Percentiles rank a stretch among this genome's conserved stretches.
phyloP scores from a whole-genome alignment of 768 basidiomycete species.

The Mycena amicta region DNA sequence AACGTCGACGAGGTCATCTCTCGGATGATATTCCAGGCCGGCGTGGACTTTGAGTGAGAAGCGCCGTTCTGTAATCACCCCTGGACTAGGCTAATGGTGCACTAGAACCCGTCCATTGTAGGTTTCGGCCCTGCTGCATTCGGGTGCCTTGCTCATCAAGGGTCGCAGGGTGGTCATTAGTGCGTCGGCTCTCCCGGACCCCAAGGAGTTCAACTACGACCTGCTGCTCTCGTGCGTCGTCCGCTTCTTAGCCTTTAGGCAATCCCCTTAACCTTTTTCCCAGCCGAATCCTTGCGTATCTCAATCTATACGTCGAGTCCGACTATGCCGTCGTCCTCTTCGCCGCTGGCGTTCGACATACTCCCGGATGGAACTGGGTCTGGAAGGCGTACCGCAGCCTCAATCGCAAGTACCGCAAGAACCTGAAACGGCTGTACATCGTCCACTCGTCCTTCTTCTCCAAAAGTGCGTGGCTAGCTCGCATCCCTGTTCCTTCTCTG shows the following conservation, averaged over 20 bases:
- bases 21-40: slow-evolving; percentile 84
- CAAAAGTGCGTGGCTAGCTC: slow-evolving; percentile 58
- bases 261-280: slow-evolving; percentile 19
- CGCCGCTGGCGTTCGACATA: slow-evolving; percentile 73
- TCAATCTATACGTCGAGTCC: slow-evolving; percentile 84
- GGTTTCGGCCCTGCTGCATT: slow-evolving; percentile 28
- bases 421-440: slow-evolving; percentile 84
- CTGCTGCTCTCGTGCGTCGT: slow-evolving; percentile 65
- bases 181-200: slow-evolving; percentile 83
- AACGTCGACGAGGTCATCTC: slow-evolving; percentile 66
- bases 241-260: slow-evolving; percentile 13
- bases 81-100: slow-evolving; percentile 8
- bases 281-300: slow-evolving; percentile 77
- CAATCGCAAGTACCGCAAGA: slow-evolving; percentile 84
- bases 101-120: slow-evolving; percentile 85
- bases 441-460: slow-evolving; percentile 89
- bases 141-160: slow-evolving; percentile 13
- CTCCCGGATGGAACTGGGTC: slow-evolving; percentile 87
- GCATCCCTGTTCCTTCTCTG: slow-evolving; percentile 2
- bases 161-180: slow-evolving; percentile 74
- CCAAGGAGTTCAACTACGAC: slow-evolving; percentile 76
- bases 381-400: slow-evolving; percentile 88
- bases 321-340: slow-evolving; percentile 90
- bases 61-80: slow-evolving; percentile 30
- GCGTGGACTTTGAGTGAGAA: slow-evolving; percentile 90